Evolutionary conservation across 2,329 filamentous ascomycete species (phyloP), one percentile per base, ranked within the genome.

Genomic region (Teratosphaeria gauchensis): DNA sequence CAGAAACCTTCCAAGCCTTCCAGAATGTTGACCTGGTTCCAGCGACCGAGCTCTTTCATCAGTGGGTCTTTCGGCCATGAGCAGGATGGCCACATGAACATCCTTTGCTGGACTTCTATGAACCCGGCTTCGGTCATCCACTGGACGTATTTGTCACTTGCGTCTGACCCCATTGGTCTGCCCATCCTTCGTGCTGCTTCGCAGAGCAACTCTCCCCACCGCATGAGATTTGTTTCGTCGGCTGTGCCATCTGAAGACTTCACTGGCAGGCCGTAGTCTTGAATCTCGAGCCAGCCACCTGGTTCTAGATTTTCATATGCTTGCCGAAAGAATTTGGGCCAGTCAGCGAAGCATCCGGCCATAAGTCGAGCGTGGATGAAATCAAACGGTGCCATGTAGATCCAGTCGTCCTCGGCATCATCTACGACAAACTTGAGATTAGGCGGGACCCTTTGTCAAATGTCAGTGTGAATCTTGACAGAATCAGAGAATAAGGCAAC

Each of bases 341-440:
- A 83, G 64, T 86, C 75, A n/a, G 75, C 72, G 48, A 87, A 76
- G 32, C 78, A 76, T 30, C 77, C 77, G 63, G 75, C 65, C 76
- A 82, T 75, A 74, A 79, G 66, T 66, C 78, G 65, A 72, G 77
- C 65, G 77, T 80, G 75, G 77, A 86, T 78, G 62, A 81, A 77
- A 67, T 86, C 83, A 65, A 82, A 84, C 14, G 69, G 69, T 56
- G 79, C 73, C 3, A 75, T 71, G 55, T 80, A 82, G 30, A 77
- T 70, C 84, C 84, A 87, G 8, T 81, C 76, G 53, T 80, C 76
- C 62, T 85, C 82, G 55, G 80, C 78, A 66, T 87, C 84, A 64
- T 87, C 84, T 9, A 87, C 77, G 59, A 84, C 74, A 71, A 86
- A 86, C 7, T 75, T 76, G n/a, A 83, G 76, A 65, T 86, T 86